Evolutionary conservation across 768 basidiomycete species (phyloP).

Genomic region (Coprinopsis marcescibilis): DNA sequence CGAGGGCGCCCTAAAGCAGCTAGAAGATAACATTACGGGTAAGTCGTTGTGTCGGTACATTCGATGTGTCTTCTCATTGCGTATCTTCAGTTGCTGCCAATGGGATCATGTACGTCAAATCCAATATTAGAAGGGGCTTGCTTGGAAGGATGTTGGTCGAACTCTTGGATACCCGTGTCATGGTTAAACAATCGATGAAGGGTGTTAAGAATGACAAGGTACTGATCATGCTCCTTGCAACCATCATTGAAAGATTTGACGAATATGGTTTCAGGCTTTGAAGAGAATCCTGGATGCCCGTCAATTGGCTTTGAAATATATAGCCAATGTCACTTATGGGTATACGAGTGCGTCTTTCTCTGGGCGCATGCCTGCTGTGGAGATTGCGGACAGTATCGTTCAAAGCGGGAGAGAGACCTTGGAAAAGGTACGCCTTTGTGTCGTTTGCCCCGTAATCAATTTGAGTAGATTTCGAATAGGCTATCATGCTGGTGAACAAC

Average conservation of each 20-base stretch:
- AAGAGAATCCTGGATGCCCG: slow-evolving; percentile 79
- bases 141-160: slow-evolving; percentile 90
- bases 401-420: slow-evolving; percentile 94
- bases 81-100: slow-evolving; percentile 81
- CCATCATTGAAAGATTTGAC: slow-evolving; percentile 3
- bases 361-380: slow-evolving; percentile 96
- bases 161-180: slow-evolving; percentile 89
- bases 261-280: slow-evolving; percentile 51
- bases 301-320: slow-evolving; percentile 90
- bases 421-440: slow-evolving; percentile 63
- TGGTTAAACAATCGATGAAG: slow-evolving; percentile 99
- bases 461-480: slow-evolving; percentile 37
- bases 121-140: slow-evolving; percentile 75
- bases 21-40: slow-evolving; percentile 79
- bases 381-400: slow-evolving; percentile 97
- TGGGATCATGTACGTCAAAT: slow-evolving; percentile 91
- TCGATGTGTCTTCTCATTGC: background rate
- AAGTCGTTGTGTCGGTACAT: slow-evolving; percentile 14
- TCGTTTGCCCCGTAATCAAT: background rate
- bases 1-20: slow-evolving; percentile 57
- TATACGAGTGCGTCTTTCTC: slow-evolving; percentile 94
- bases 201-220: slow-evolving; percentile 71
- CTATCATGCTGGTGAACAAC: slow-evolving; percentile 71
- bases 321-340: slow-evolving; percentile 92
- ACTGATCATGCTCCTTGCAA: slow-evolving; percentile 7